Percentiles rank a stretch among this genome's conserved stretches.
These are phyloP conservation scores for Dacryopinax primogenitus DNA, from an alignment of 768 basidiomycete species.

Conservation along the genomic window DNA sequence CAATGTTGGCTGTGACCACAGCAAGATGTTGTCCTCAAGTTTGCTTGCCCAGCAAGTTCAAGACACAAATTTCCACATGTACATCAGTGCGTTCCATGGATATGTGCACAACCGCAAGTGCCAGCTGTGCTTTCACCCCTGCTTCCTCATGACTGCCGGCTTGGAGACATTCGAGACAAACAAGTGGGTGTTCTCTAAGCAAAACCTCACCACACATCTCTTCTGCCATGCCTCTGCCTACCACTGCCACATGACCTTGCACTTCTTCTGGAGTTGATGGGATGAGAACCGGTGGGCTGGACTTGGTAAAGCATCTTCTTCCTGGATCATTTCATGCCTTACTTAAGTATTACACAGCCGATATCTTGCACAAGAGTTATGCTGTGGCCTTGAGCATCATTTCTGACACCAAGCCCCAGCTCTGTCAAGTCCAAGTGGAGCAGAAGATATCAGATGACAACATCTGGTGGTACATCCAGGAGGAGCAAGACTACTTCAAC, in stretches of 20 bases:
- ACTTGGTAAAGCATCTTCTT: neutral
- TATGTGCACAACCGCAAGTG: conserved; percentile 6
- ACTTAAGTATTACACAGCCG: conserved; percentile 8
- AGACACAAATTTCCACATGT: neutral
- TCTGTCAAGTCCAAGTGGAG: neutral
- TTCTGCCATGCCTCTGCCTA: conserved; percentile 18
- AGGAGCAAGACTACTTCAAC: neutral
- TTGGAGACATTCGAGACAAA: neutral
- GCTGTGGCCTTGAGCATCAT: neutral
- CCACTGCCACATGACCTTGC: conserved; percentile 13
- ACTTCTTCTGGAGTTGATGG: neutral
- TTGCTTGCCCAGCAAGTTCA: neutral
- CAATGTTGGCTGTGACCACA: neutral
- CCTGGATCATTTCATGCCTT: neutral
- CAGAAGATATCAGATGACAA: neutral
- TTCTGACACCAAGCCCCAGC: too few relatives aligned
- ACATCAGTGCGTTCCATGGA: conserved; percentile 6
- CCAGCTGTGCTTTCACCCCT: conserved; percentile 1
- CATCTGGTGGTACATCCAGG: neutral
- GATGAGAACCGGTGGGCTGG: neutral
- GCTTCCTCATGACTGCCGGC: neutral
- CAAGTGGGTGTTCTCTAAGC: conserved; percentile 3
- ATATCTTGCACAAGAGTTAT: neutral
- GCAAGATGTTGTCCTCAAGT: neutral
- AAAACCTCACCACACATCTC: neutral